Base-by-base conservation (phyloP, 345 rosid genomes). In the Nephelium lappaceum region DNA sequence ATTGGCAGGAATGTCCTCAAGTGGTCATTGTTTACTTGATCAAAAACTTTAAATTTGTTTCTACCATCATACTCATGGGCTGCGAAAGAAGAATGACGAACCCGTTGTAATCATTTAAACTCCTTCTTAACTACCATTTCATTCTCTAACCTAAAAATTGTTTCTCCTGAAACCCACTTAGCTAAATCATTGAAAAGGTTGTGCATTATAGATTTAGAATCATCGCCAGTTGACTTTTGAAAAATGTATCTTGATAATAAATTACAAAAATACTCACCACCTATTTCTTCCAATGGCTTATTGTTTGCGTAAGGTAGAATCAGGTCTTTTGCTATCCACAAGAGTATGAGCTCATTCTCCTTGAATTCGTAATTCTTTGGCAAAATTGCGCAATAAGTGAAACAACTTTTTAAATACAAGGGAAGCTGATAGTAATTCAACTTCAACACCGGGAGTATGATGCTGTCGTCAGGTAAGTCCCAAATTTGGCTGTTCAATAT, bases 131-230 rank as follows among this genome's bases (percentile, higher is more conserved):
- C 60, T 5, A 1, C 21, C 9, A 16, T 5, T 18, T 53, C 60
- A 53, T 53, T 18, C 61, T 55, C 23, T 10, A 43, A 27, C 31
- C 27, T 27, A 5, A 18, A 24, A 39, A 8, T 39, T 2, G 9
- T 27, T 11, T 8, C 23, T 0, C 4, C 1, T 3, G 72, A 45
- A 14, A 63, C 41, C 18, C n/a, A 16, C 0, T 2, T 18, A 21
- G 72, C 72, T 45, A 67, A 62, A 45, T 73, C 76, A 19, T 82
- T 61, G 41, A 81, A 49, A 15, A 71, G 49, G 58, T 71, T 72
- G 70, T 78, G 81, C 76, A 82, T 74, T 63, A 62, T 64, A 27
- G 70, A 82, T 1, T 5, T 51, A 1, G 3, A 4, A 16, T 6
- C 61, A 55, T 55, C 23, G 18, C 42, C 7, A 9, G 11, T 58